Percentiles rank a stretch among this genome's conserved stretches.
Evolutionary conservation across 768 basidiomycete genomes (phyloP).

Genomic region (Suillus occidentalis): DNA sequence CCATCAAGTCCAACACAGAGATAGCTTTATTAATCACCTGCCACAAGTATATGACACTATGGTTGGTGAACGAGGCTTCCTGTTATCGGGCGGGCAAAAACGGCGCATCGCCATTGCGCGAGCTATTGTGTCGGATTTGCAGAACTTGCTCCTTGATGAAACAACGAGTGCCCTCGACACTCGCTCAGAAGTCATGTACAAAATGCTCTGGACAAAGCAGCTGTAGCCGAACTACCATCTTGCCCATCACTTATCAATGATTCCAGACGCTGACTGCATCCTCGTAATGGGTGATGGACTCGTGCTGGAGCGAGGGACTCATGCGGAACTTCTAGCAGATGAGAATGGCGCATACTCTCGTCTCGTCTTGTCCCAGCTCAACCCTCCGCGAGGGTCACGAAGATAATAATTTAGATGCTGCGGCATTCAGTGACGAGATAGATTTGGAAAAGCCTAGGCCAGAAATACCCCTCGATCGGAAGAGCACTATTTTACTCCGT

Average conservation of each 20-base stretch:
- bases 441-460: conserved; percentile 26
- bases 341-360: conserved; percentile 41
- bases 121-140: conserved; percentile 49
- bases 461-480: conserved; percentile 33
- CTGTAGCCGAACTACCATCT: conserved; percentile 39
- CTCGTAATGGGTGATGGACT: conserved; percentile 45
- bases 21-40: conserved; percentile 47
- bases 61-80: conserved; percentile 50
- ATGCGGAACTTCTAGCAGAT: conserved; percentile 37
- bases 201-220: conserved; percentile 52
- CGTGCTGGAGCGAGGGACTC: conserved; percentile 44
- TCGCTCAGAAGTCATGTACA: conserved; percentile 54
- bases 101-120: conserved; percentile 54
- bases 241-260: conserved; percentile 36
- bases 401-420: conserved; percentile 13
- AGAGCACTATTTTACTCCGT: conserved; percentile 16
- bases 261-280: conserved; percentile 45
- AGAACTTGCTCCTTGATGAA: conserved; percentile 50
- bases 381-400: conserved; percentile 34
- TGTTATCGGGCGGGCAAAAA: conserved; percentile 53
- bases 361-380: conserved; percentile 46
- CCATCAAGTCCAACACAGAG: conserved; percentile 51
- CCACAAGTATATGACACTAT: conserved; percentile 50
- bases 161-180: conserved; percentile 51
- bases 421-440: conserved; percentile 12